Evolutionary conservation across 176 grass and related monocot genomes (phyloP), one percentile per base, ranked within the genome.

Genomic region (Musa beccarii): DNA sequence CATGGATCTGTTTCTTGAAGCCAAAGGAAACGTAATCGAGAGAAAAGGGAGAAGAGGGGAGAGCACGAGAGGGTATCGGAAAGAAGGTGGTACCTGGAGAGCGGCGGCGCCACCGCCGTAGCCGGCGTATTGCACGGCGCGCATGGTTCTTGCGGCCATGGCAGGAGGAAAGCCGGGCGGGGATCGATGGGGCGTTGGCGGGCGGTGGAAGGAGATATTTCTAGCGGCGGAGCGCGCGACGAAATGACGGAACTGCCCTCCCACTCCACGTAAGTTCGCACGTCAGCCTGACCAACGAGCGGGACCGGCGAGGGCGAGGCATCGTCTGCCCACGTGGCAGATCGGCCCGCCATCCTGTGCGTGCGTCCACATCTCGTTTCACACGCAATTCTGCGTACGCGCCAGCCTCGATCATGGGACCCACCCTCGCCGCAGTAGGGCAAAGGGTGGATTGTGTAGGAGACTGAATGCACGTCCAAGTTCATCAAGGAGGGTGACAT

Each of bases 61-160:
- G 11, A 12, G 13, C 21, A 25, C 22, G 2, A 25, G 1, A 26
- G 17, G 9, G 2, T 11, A 43, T 4, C 10, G 12, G 11, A 10
- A 11, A 34, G 26, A 59, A 17, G 2, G 2, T 11, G n/a, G 28
- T 19, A 76, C 75, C 75, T 76, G 51, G 57, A 76, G 75, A 51
- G 57, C 57, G 54, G 75, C 75, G 59, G 59, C 75, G 43, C 75
- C 75, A 28, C 75, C 75, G 28, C 75, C 75, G 59, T 76, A 76
- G 10, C 57, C 34, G 11, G 59, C 9, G 57, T 64, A 76, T 34
- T 63, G 75, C 57, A 76, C 75, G 57, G 75, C 75, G 54, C 56
- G 17, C 59, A 76, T 65, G 59, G 75, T 76, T 13, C 17, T 21
- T 13, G 29, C 55, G 9, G 75, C 75, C 75, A 76, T 69, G 16